Base-by-base conservation (phyloP, 192 early-diverging fungal species). In the Coemansia guatemalensis region DNA sequence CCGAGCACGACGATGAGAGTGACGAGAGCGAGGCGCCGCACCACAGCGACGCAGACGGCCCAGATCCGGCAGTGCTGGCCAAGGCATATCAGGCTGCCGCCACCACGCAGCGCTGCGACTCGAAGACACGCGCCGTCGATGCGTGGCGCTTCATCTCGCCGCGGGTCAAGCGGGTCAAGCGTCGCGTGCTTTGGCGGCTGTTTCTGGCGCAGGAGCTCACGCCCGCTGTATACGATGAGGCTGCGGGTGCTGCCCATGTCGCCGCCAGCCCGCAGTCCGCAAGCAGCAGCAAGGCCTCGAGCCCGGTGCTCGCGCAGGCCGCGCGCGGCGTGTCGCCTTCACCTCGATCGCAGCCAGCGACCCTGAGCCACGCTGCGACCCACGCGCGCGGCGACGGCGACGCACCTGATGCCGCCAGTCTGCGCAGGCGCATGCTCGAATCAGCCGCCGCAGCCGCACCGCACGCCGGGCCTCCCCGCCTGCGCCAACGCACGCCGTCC, bases 171-270 rank as follows among this genome's bases (percentile, higher is more conserved):
- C 69, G 78, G 25, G 69, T 81, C 64, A 81, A 81, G 62, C 73
- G 78, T 0, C 65, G 73, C 14, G 78, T 68, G 29, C 71, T 83
- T 5, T 75, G 77, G 71, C 75, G 82, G 3, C 52, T 76, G 67
- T 83, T 83, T 26, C 54, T 83, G 48, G 82, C 82, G 8, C 82
- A 83, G 53, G 76, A 83, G 48, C 62, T 83, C 8, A 55, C 65
- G 8, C 70, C 73, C 1, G 53, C 52, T 2, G 58, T 75, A 2
- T 74, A 79, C 62, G 65, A 67, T 49, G 72, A 78, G 33, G 56
- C 62, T 4, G 44, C 70, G 8, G 35, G 14, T 17, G 14, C 12
- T 26, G 2, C 21, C 51, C 8, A 9, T 17, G 14, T 44, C 1
- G 39, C 14, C 14, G 14, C 12, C 14, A 44, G 39, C 17, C 32